These are phyloP conservation scores for Alternaria angustiovoidea DNA, from an alignment of 2,329 filamentous ascomycete genomes.

Conservation along the genomic window DNA sequence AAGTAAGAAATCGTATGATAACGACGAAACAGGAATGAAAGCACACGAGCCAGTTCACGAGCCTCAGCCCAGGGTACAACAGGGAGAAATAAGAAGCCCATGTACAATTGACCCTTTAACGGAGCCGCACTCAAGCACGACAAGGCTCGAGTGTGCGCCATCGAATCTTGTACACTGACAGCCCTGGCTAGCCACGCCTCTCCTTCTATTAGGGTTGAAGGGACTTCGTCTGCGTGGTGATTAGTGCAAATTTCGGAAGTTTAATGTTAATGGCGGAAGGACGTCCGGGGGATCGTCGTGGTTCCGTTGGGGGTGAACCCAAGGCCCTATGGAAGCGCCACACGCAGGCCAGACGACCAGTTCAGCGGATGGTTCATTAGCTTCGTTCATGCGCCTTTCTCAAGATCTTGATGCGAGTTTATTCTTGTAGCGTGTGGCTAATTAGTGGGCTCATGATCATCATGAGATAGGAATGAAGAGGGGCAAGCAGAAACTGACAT, in stretches of 20 bases:
- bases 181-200: background rate
- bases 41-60: background rate
- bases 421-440: background rate
- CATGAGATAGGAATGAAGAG: background rate
- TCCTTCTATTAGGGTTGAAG: background rate
- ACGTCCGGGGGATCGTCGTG: background rate
- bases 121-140: background rate
- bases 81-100: background rate
- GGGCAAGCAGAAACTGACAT: background rate
- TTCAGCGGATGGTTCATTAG: conserved; percentile 7
- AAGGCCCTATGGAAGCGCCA: conserved; percentile 10
- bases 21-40: background rate
- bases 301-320: background rate
- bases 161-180: background rate
- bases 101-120: background rate
- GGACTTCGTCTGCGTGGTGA: background rate
- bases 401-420: background rate
- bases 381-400: conserved; percentile 15
- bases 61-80: background rate
- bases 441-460: background rate
- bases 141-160: background rate
- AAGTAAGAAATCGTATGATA: background rate
- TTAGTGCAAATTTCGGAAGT: background rate
- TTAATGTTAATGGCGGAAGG: background rate
- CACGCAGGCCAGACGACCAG: background rate